Conservation (phyloP, 1,284 basidiomycete genomes). For the Malassezia sympodialis region DNA sequence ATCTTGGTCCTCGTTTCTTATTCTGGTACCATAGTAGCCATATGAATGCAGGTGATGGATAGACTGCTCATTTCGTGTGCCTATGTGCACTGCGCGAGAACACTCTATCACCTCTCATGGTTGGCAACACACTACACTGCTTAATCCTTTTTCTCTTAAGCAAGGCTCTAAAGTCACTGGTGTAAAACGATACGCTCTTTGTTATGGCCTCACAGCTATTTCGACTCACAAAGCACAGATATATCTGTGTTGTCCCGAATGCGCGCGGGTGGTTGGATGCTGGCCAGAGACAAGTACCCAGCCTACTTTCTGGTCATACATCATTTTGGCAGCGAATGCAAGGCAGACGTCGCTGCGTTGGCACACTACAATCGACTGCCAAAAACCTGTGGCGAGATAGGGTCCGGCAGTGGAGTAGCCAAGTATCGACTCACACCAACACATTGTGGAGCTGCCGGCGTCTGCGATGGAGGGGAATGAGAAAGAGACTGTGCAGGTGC, state of each 20-base stretch:
- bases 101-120: background rate
- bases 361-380: background rate
- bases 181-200: background rate
- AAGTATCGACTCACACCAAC: no score
- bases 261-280: background rate
- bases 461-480: background rate
- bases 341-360: background rate
- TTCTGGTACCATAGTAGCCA: background rate
- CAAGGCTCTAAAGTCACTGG: background rate
- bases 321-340: background rate
- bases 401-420: background rate
- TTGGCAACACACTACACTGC: background rate
- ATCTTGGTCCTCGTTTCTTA: background rate
- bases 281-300: no score
- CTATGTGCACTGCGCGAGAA: background rate
- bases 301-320: no score
- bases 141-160: background rate
- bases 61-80: background rate
- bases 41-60: background rate
- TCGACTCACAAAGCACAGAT: background rate
- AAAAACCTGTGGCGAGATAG: background rate
- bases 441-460: background rate
- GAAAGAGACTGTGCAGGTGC: background rate
- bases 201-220: background rate
- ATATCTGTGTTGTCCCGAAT: background rate